phyloP scores from a whole-genome alignment of 2,329 filamentous ascomycete species.

The Amphichorda felina region DNA sequence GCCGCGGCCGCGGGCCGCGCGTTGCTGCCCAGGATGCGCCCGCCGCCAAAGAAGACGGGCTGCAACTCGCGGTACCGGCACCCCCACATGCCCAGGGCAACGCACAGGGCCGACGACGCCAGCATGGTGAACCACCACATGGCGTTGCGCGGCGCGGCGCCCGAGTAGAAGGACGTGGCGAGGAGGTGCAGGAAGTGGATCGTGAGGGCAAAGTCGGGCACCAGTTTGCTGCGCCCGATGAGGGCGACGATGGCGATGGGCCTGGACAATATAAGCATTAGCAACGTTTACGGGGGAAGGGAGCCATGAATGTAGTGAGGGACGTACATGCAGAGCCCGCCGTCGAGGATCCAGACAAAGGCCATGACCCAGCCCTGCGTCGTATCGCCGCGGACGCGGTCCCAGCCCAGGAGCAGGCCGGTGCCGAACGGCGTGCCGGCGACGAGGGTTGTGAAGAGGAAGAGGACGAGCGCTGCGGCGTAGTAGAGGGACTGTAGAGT shows the following conservation, averaged over 20 bases:
- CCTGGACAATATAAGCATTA: slow-evolving; percentile 33
- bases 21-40: slow-evolving; percentile 20
- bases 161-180: slow-evolving; percentile 66
- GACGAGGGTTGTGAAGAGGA: slow-evolving; percentile 47
- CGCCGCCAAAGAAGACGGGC: slow-evolving; percentile 77
- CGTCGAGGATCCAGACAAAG: slow-evolving; percentile 45
- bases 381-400: slow-evolving; percentile 46
- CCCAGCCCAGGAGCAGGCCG: slow-evolving; percentile 46
- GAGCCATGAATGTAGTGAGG: slow-evolving; percentile 3
- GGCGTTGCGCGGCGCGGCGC: slow-evolving; percentile 59
- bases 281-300: too few species aligned
- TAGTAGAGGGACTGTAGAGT: slow-evolving; percentile 46
- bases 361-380: slow-evolving; percentile 49
- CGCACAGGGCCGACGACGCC: slow-evolving; percentile 29
- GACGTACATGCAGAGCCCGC: slow-evolving; percentile 38
- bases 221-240: slow-evolving; percentile 81
- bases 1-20: slow-evolving; percentile 8
- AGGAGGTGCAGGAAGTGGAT: slow-evolving; percentile 75
- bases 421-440: slow-evolving; percentile 41
- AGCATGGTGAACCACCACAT: slow-evolving; percentile 73
- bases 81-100: slow-evolving; percentile 70
- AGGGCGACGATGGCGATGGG: slow-evolving; percentile 73
- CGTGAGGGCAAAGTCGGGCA: slow-evolving; percentile 88
- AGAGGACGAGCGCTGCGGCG: slow-evolving; percentile 33
- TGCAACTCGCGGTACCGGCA: slow-evolving; percentile 83